These are phyloP conservation scores for Trichosanthes cucumerina DNA, from an alignment of 306 rosid genomes.

Conservation along the genomic window DNA sequence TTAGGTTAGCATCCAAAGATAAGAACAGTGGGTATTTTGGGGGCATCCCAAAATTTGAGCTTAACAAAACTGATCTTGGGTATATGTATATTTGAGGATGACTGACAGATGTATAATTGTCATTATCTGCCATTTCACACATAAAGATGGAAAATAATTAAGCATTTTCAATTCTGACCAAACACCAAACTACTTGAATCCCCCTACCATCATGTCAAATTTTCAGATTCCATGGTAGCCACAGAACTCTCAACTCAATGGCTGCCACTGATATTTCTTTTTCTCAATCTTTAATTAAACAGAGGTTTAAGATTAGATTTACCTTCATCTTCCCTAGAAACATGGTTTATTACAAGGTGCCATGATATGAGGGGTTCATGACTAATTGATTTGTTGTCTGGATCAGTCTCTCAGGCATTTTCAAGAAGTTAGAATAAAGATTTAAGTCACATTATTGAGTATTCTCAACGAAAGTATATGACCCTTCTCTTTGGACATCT, in stretches of 20 bases:
- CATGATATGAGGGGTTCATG: background rate
- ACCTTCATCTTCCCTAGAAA: background rate
- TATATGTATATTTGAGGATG: background rate
- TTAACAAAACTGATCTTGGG: background rate
- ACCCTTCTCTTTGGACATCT: background rate
- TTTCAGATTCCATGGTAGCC: background rate
- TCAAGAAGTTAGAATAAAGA: background rate
- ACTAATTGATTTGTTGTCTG: background rate
- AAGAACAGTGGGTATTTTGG: background rate
- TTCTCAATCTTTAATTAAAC: background rate
- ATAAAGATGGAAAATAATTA: background rate
- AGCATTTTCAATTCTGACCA: background rate
- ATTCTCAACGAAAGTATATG: background rate
- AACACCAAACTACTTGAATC: background rate
- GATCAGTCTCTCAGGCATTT: background rate
- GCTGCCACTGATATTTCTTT: background rate
- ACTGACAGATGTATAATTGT: background rate
- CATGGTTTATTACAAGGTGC: background rate
- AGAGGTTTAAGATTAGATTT: background rate
- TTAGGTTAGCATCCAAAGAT: background rate
- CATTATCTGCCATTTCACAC: background rate
- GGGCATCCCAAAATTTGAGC: background rate
- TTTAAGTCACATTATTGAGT: background rate
- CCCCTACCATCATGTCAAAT: conserved; percentile 3
- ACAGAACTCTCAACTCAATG: background rate